Evolutionary conservation across 805 yeast genomes (phyloP).

Genomic region (Dipodascopsis uninucleata): DNA sequence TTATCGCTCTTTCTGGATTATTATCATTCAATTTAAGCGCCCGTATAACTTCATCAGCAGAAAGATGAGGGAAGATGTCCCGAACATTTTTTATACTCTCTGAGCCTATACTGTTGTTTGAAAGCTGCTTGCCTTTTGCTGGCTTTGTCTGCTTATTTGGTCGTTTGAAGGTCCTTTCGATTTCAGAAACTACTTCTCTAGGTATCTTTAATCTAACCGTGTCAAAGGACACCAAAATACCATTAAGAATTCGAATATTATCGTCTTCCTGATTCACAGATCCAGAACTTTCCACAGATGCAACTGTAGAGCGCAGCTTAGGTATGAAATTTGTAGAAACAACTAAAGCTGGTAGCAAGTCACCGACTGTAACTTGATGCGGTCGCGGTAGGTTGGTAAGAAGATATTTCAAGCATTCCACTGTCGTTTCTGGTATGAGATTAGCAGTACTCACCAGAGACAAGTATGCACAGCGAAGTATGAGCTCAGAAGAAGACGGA

Average conservation of each 20-base stretch:
- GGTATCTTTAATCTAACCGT: constrained; percentile 8
- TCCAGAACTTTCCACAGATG: neutral
- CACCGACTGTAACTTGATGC: constrained; percentile 7
- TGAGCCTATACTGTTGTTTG: neutral
- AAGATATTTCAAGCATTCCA: neutral
- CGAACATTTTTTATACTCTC: neutral
- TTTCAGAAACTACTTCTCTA: neutral
- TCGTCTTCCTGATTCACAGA: too few relatives aligned
- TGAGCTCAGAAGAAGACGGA: constrained; percentile 15
- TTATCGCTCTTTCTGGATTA: constrained; percentile 8
- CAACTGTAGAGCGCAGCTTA: constrained; percentile 1
- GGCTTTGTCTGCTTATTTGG: neutral
- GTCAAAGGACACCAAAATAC: constrained; percentile 15
- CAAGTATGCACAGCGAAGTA: constrained; percentile 14
- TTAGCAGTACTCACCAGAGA: constrained; percentile 11
- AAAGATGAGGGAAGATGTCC: constrained; percentile 9
- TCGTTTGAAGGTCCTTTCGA: constrained; percentile 3
- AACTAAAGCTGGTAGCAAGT: constrained; percentile 16
- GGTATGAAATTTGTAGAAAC: constrained; percentile 14
- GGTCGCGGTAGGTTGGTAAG: constrained; percentile 19
- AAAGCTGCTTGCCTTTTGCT: neutral
- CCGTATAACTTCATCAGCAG: constrained; percentile 4
- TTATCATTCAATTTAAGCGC: constrained; percentile 4
- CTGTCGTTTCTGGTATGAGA: constrained; percentile 4
- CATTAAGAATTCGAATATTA: constrained; percentile 1